Conservation (phyloP, 805 yeast genomes). For the Spencermartinsiella europaea region DNA sequence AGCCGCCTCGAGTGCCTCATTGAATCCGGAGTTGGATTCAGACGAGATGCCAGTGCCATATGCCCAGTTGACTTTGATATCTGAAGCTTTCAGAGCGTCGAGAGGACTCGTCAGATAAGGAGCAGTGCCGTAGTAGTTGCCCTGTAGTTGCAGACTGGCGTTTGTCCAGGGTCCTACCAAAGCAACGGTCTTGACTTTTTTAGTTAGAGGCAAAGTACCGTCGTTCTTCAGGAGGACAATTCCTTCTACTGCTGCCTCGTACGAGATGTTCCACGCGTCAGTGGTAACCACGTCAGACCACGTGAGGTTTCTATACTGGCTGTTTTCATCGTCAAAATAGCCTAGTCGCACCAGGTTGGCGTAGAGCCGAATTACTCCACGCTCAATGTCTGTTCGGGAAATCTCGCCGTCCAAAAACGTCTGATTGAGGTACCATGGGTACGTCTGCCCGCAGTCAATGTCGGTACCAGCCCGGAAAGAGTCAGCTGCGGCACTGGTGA, state of each 20-base stretch:
- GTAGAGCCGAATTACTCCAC: background rate
- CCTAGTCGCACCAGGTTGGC: background rate
- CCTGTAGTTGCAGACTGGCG: background rate
- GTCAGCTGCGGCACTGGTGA: background rate
- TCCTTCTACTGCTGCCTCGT: conserved; percentile 12
- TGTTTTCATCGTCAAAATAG: background rate
- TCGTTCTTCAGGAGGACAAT: conserved; percentile 12
- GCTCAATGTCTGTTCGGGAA: background rate
- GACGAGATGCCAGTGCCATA: conserved; percentile 6
- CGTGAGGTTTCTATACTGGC: background rate
- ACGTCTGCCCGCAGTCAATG: background rate
- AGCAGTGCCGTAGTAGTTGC: conserved; percentile 12
- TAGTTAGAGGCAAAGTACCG: conserved; percentile 9
- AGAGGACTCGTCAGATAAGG: conserved; percentile 9
- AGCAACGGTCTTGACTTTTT: background rate
- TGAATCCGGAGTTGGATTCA: conserved; percentile 1
- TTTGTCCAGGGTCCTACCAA: background rate
- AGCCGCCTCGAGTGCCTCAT: conserved; percentile 6
- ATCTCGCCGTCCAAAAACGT: background rate
- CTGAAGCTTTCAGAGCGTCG: conserved; percentile 7
- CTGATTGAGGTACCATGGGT: background rate
- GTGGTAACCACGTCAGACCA: background rate
- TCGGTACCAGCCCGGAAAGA: background rate
- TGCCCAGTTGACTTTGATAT: conserved; percentile 2
- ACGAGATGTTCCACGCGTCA: conserved; percentile 11